Evolutionary conservation across 345 rosid species (phyloP).

Genomic region (Cardiospermum halicacabum): DNA sequence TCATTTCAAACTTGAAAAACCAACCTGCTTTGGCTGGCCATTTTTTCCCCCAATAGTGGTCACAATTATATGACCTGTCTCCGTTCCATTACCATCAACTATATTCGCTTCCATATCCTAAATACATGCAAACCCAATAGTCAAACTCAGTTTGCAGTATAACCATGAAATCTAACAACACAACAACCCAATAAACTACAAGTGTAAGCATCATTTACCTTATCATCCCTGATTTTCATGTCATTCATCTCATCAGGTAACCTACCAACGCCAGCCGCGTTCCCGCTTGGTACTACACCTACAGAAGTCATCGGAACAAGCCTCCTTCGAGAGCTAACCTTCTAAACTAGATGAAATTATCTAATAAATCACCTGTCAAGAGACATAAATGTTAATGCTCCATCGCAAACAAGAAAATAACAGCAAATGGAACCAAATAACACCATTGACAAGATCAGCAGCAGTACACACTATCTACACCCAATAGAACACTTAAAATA

Average conservation of each 20-base stretch:
- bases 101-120: constrained; percentile 66
- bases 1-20: not conserved
- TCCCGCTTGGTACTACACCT: constrained; percentile 45
- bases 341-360: not conserved
- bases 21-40: constrained; percentile 78
- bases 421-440: not conserved
- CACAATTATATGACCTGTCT: constrained; percentile 70
- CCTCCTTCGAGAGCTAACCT: not conserved
- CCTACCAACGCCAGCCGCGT: constrained; percentile 57
- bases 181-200: not conserved
- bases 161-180: not conserved
- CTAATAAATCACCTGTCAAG: constrained; percentile 20
- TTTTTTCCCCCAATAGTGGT: constrained; percentile 83
- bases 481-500: too few species aligned
- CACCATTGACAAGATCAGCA: not conserved
- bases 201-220: constrained; percentile 31
- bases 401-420: not conserved
- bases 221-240: constrained; percentile 91
- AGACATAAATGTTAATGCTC: not conserved
- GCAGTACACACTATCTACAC: not conserved
- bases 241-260: constrained; percentile 83
- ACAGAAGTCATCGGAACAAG: constrained; percentile 64
- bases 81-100: constrained; percentile 52
- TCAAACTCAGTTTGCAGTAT: not conserved
- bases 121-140: constrained; percentile 5